Evolutionary conservation across 495 filamentous ascomycete species (phyloP).

Genomic region (Penicillium crystallinum): DNA sequence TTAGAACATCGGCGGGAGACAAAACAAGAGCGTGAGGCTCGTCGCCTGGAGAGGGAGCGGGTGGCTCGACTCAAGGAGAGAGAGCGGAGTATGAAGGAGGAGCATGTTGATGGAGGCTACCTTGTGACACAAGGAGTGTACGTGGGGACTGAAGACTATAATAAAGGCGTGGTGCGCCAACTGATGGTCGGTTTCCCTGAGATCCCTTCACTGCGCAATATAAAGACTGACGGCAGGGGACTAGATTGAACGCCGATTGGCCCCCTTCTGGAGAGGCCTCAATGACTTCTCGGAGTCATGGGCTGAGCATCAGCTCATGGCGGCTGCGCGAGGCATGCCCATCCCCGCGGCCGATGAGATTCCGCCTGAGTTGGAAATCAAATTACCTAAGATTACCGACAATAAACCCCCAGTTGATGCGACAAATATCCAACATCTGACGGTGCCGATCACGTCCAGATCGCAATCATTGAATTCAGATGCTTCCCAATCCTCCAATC

Average conservation of each 20-base stretch:
- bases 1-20: conserved; percentile 69
- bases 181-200: conserved; percentile 64
- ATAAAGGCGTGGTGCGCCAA: conserved; percentile 82
- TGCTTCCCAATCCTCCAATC: conserved; percentile 41
- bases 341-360: conserved; percentile 81
- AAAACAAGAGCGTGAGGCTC: conserved; percentile 83
- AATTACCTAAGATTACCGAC: conserved; percentile 38
- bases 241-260: conserved; percentile 86
- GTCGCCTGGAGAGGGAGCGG: conserved; percentile 78
- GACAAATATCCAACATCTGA: conserved; percentile 58
- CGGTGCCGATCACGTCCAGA: conserved; percentile 68
- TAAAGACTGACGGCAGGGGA: conserved; percentile 15
- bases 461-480: conserved; percentile 75
- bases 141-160: conserved; percentile 87
- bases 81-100: conserved; percentile 88
- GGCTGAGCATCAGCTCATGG: conserved; percentile 90
- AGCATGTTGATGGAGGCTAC: conserved; percentile 91
- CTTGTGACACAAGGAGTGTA: conserved; percentile 93
- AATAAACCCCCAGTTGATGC: conserved; percentile 36
- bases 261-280: conserved; percentile 92
- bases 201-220: not conserved
- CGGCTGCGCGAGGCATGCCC: conserved; percentile 77
- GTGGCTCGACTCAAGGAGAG: conserved; percentile 68
- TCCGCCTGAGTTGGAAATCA: conserved; percentile 59
- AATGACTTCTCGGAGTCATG: conserved; percentile 84